A percentile compares a stretch with the other conserved stretches of the same genome.
Conservation (phyloP, 495 filamentous ascomycete genomes). For the Aspergillus taichungensis region DNA sequence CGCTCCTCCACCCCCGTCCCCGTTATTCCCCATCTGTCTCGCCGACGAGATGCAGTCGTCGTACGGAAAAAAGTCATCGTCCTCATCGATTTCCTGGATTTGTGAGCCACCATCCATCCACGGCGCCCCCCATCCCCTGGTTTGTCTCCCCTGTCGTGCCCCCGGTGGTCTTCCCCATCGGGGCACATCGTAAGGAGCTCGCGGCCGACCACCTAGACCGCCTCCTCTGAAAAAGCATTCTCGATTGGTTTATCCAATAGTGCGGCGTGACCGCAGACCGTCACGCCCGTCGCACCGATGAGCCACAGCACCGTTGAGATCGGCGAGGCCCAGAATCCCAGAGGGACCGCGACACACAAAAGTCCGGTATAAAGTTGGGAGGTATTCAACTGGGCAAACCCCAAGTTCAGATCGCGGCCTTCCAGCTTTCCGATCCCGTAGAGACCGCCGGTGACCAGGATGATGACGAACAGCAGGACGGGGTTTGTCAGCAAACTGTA, state of each 20-base stretch:
- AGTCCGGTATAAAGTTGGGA: constrained; percentile 92
- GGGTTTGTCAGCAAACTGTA: constrained; percentile 87
- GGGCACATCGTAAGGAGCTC: constrained; percentile 93
- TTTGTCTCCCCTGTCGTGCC: constrained; percentile 56
- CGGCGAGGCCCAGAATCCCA: constrained; percentile 75
- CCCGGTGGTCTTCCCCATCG: constrained; percentile 98
- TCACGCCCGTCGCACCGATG: constrained; percentile 85
- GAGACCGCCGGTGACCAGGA: constrained; percentile 75
- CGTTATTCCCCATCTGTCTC: constrained; percentile 17
- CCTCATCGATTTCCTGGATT: constrained; percentile 66
- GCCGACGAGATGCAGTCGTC: constrained; percentile 16
- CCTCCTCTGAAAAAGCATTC: constrained; percentile 99
- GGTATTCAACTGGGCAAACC: constrained; percentile 70
- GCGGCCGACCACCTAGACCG: constrained; percentile 99
- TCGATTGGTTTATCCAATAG: constrained; percentile 99
- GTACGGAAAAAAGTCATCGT: constrained; percentile 50
- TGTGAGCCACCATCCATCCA: constrained; percentile 42
- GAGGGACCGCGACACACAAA: constrained; percentile 68
- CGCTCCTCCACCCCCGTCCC: constrained; percentile 15
- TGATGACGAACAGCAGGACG: constrained; percentile 78
- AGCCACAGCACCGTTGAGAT: constrained; percentile 82
- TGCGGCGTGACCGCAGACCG: constrained; percentile 86
- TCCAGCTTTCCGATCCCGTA: constrained; percentile 83
- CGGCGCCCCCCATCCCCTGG: constrained; percentile 48
- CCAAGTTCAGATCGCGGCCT: constrained; percentile 80